phyloP scores from a whole-genome alignment of 345 rosid species.

The Nephelium lappaceum region DNA sequence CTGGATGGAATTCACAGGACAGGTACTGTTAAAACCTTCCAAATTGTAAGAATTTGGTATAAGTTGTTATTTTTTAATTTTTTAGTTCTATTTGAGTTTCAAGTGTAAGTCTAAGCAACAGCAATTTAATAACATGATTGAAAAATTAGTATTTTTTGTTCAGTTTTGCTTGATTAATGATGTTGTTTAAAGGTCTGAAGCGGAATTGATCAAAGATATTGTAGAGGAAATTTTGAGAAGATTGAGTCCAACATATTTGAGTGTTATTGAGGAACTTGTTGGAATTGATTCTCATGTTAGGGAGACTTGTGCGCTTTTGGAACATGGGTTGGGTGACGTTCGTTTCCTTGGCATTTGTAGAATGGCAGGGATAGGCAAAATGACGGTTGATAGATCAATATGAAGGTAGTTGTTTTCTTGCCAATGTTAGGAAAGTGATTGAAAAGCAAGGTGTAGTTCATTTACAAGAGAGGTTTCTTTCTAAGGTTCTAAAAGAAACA shows the following conservation, averaged over 20 bases:
- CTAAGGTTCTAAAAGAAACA: neutral
- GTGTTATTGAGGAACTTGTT: constrained; percentile 10
- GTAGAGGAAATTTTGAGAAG: neutral
- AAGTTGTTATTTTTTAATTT: too few relatives aligned
- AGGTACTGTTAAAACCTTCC: too few relatives aligned
- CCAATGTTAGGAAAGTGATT: constrained; percentile 15
- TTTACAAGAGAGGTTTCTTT: constrained; percentile 9
- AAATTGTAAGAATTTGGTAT: too few relatives aligned
- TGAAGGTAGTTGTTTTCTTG: constrained; percentile 31
- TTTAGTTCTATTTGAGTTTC: too few relatives aligned
- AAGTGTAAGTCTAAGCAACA: too few relatives aligned
- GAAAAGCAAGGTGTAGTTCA: rapidly evolving
- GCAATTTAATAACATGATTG: too few relatives aligned
- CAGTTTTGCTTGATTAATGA: neutral
- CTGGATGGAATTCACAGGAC: too few relatives aligned
- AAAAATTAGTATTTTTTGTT: neutral
- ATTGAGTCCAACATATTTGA: neutral
- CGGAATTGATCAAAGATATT: neutral
- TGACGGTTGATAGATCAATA: constrained; percentile 32
- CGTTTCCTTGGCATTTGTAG: constrained; percentile 34
- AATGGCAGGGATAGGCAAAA: constrained; percentile 50
- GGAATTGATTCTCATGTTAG: constrained; percentile 21
- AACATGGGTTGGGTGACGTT: neutral
- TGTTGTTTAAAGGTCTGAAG: neutral
- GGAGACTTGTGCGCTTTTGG: neutral